Percentiles rank a stretch among this genome's conserved stretches.
Evolutionary conservation across 768 basidiomycete genomes (phyloP).

Genomic region (Pleurotus platypus): DNA sequence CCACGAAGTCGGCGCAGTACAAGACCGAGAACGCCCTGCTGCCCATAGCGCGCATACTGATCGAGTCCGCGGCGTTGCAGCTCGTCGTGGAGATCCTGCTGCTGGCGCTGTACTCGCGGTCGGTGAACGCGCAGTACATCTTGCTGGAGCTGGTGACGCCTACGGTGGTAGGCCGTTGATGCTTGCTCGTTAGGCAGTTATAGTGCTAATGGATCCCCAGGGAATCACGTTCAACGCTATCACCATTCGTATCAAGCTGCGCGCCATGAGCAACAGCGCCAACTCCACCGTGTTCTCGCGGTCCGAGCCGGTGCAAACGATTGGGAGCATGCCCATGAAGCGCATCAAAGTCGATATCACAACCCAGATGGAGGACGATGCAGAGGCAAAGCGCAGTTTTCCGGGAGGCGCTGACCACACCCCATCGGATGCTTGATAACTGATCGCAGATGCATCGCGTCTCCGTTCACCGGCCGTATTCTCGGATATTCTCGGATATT

Average conservation of each 20-base stretch:
- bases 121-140: conserved; percentile 16
- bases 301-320: conserved; percentile 1
- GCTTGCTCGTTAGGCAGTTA: too few species aligned
- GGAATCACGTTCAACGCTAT: conserved; percentile 4
- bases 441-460: too few species aligned
- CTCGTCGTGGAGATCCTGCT: conserved; percentile 16
- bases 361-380: not conserved
- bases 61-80: conserved; percentile 17
- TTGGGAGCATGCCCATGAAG: not conserved
- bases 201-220: not conserved
- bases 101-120: conserved; percentile 11
- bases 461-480: too few species aligned
- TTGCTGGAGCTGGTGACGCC: conserved; percentile 15
- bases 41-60: conserved; percentile 11
- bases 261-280: not conserved
- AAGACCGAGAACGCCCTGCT: conserved; percentile 6
- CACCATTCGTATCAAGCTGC: not conserved
- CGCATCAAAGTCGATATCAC: conserved; percentile 1
- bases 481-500: too few species aligned
- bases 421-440: too few species aligned
- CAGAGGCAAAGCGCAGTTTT: too few species aligned
- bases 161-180: conserved; percentile 6
- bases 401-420: too few species aligned
- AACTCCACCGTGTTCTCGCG: not conserved
- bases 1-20: conserved; percentile 10